A percentile compares a stretch with the other conserved stretches of the same genome.
phyloP scores from a whole-genome alignment of 352 stramenopile genomes.

The Phytophthora ramorum region DNA sequence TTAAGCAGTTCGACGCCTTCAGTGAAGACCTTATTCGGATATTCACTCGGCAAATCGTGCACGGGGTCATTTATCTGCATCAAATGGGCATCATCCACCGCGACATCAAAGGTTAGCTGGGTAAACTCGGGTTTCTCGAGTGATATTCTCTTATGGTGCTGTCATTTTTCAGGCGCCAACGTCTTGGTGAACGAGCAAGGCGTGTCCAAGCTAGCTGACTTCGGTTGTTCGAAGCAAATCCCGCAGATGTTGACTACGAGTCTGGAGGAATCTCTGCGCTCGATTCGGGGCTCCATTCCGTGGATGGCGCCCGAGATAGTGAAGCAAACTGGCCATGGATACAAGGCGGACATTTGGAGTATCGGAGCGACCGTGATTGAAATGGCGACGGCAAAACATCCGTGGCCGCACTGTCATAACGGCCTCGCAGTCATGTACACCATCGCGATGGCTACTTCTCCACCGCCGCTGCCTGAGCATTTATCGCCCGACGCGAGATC shows the following conservation, averaged over 20 bases:
- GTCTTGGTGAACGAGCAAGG: slow-evolving; percentile 90
- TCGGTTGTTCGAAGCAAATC: slow-evolving; percentile 91
- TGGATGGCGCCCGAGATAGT: slow-evolving; percentile 88
- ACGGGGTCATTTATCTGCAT: slow-evolving; percentile 93
- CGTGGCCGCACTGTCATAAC: slow-evolving; percentile 70
- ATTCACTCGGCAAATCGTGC: slow-evolving; percentile 93
- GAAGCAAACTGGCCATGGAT: slow-evolving; percentile 76
- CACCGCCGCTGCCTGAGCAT: slow-evolving; percentile 60
- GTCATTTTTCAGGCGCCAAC: slow-evolving; percentile 67
- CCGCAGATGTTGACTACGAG: slow-evolving; percentile 80
- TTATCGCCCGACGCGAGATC: slow-evolving; percentile 56
- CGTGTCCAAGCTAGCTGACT: slow-evolving; percentile 90
- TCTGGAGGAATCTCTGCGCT: slow-evolving; percentile 82
- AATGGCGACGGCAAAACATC: slow-evolving; percentile 80
- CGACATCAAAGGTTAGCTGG: slow-evolving; percentile 89
- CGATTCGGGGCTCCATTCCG: slow-evolving; percentile 85
- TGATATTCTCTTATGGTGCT: background rate
- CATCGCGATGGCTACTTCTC: slow-evolving; percentile 61
- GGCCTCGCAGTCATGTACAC: slow-evolving; percentile 72
- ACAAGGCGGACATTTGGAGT: slow-evolving; percentile 86
- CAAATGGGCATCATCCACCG: slow-evolving; percentile 93
- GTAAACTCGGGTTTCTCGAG: background rate
- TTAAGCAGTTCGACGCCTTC: slow-evolving; percentile 95
- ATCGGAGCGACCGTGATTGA: slow-evolving; percentile 83
- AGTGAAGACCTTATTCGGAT: slow-evolving; percentile 88